These are phyloP conservation scores for Salinomyces thailandicus DNA, from an alignment of 2,329 filamentous ascomycete genomes.

Conservation along the genomic window DNA sequence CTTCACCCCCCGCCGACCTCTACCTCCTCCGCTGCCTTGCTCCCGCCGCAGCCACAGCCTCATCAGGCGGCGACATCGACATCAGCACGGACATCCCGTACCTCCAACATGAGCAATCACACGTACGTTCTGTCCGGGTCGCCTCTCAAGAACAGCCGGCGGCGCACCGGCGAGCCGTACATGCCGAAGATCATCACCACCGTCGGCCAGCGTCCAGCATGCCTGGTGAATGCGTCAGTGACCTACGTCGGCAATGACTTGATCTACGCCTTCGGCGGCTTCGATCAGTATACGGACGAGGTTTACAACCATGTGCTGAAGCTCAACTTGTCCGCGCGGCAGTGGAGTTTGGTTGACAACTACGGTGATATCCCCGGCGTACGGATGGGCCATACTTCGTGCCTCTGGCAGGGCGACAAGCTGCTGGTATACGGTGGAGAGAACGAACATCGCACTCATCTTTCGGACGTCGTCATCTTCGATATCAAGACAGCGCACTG, in stretches of 20 bases:
- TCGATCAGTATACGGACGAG: slow-evolving; percentile 97
- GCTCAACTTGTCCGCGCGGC: slow-evolving; percentile 74
- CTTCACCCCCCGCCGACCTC: too few relatives aligned
- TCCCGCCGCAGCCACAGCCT: not conserved
- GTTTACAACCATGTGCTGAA: slow-evolving; percentile 95
- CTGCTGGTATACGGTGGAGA: slow-evolving; percentile 96
- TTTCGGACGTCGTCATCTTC: slow-evolving; percentile 92
- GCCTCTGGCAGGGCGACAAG: slow-evolving; percentile 85
- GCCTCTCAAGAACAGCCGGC: slow-evolving; percentile 54
- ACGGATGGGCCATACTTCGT: slow-evolving; percentile 97
- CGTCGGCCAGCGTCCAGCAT: slow-evolving; percentile 63
- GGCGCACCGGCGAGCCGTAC: slow-evolving; percentile 59
- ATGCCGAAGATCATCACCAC: slow-evolving; percentile 65
- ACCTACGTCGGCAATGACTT: slow-evolving; percentile 98
- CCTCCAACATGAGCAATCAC: slow-evolving; percentile 42
- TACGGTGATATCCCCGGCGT: slow-evolving; percentile 97
- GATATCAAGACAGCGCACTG: slow-evolving; percentile 90
- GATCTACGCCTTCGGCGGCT: slow-evolving; percentile 96
- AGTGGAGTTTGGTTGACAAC: slow-evolving; percentile 95
- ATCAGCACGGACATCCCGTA: slow-evolving; percentile 15
- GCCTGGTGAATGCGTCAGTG: slow-evolving; percentile 93
- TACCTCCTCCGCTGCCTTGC: not conserved
- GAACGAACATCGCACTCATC: slow-evolving; percentile 91
- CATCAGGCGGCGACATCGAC: not conserved
- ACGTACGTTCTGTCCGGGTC: slow-evolving; percentile 89